phyloP scores from a whole-genome alignment of 805 yeast genomes.

The Candida railenensis region DNA sequence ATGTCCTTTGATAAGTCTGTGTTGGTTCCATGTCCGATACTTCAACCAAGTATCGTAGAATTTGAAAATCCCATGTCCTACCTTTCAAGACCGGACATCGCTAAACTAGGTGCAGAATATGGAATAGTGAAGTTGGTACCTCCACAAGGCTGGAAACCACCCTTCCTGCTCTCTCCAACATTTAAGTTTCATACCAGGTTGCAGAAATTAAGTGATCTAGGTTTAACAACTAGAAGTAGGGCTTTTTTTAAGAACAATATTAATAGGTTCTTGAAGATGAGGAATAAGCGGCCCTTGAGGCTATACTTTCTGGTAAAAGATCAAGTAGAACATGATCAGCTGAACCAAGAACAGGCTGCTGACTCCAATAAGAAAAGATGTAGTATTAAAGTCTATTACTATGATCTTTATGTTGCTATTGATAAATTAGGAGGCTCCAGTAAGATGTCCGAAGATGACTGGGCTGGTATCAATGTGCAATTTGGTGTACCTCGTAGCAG shows the following conservation, averaged over 20 bases:
- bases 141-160: slow-evolving; percentile 54
- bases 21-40: slow-evolving; percentile 44
- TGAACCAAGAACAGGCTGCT: neutral
- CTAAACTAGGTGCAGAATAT: slow-evolving; percentile 42
- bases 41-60: slow-evolving; percentile 44
- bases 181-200: slow-evolving; percentile 67
- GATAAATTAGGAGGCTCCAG: slow-evolving; percentile 22
- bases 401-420: slow-evolving; percentile 38
- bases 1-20: slow-evolving; percentile 25
- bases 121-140: slow-evolving; percentile 57
- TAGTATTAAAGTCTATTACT: slow-evolving; percentile 25
- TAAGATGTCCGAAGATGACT: slow-evolving; percentile 16
- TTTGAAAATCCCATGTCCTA: slow-evolving; percentile 51
- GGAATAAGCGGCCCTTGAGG: slow-evolving; percentile 22
- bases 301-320: slow-evolving; percentile 18
- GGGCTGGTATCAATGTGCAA: slow-evolving; percentile 21
- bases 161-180: slow-evolving; percentile 50
- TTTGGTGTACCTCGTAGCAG: slow-evolving; percentile 20
- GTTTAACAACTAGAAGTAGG: slow-evolving; percentile 60
- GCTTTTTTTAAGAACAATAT: slow-evolving; percentile 61
- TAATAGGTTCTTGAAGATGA: slow-evolving; percentile 54
- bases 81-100: slow-evolving; percentile 40
- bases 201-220: slow-evolving; percentile 66
- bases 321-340: neutral
- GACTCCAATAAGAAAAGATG: neutral